Base-by-base conservation (phyloP, 202 grass and related monocot species). In the Hordeum pubiflorum region DNA sequence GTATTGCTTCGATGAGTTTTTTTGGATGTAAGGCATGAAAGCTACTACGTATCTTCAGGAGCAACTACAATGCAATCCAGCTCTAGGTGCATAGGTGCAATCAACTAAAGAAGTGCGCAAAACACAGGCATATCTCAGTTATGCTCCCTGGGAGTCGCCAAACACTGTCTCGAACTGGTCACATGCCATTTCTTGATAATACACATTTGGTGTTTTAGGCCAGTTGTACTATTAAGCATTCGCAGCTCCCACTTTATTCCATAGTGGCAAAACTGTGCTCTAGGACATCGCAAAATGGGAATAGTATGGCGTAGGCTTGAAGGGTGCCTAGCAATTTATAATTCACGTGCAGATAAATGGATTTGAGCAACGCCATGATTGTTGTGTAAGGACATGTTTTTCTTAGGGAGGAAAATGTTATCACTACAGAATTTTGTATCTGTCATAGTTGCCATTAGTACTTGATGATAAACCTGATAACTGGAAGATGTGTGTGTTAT, bases 381-480 rank as follows among this genome's bases (percentile, higher is more conserved):
- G 31, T 66, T 65, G 15, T 57, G 22, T 58, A 58, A 29, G 7
- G 32, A 55, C 41, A 67, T 58, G 7, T 7, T 83, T 59, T 26
- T 59, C 57, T 22, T 59, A 72, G 41, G 22, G 38, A 44, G 20
- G 3, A 58, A 64, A 75, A 67, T 33, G 24, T 83, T 83, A 7
- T 58, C 40, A 59, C 43, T 52, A n/a, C 20, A 57, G 3, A 63
- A 56, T 77, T 66, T 52, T 38, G 44, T 57, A 11, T 12, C 14
- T 74, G 37, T 22, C 9, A 43, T 83, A 22, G 20, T 70, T 67
- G 22, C 32, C 20, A 18, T 75, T 61, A 52, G 50, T 54, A 54
- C 69, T 87, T 74, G 31, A 75, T 75, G 69, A 55, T 75, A 52
- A 73, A 46, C 72, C 58, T 79, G 11, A 74, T 32, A 20, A 61